Conservation (phyloP, 2,329 filamentous ascomycete species). For the Cylindrodendrum hubeiense region DNA sequence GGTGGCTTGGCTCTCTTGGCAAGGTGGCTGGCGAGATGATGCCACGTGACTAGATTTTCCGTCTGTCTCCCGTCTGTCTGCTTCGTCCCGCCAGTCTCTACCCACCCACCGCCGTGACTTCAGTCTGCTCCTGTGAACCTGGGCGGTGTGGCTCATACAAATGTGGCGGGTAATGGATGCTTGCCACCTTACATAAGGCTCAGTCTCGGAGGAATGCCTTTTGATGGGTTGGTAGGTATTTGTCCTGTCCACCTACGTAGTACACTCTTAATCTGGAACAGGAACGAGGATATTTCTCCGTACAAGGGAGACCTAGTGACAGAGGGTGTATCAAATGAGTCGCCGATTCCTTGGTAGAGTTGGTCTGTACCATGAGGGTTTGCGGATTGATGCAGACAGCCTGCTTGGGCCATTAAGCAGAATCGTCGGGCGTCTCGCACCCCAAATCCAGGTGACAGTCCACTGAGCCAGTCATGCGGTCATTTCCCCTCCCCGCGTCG, state of each 20-base stretch:
- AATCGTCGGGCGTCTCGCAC: neutral
- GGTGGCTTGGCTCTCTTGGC: slow-evolving; percentile 4
- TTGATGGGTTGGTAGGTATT: neutral
- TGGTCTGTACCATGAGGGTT: neutral
- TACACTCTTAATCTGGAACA: slow-evolving; percentile 1
- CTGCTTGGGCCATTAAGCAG: neutral
- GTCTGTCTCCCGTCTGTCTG: neutral
- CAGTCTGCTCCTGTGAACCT: too few species aligned
- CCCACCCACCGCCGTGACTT: too few species aligned
- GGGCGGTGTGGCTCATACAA: neutral
- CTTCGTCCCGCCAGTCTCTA: too few species aligned
- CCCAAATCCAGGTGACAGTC: neutral
- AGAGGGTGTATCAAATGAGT: neutral
- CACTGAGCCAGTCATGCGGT: neutral
- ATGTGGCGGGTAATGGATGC: slow-evolving; percentile 6
- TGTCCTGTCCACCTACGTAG: neutral
- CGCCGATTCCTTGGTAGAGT: neutral
- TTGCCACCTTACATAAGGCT: slow-evolving; percentile 1
- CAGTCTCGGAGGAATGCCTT: slow-evolving; percentile 2
- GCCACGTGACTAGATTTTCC: slow-evolving; percentile 4
- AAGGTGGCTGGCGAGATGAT: slow-evolving; percentile 16
- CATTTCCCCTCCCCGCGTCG: slow-evolving; percentile 6
- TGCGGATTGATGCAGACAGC: neutral
- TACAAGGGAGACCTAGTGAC: slow-evolving; percentile 3
- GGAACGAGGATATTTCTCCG: slow-evolving; percentile 5